A percentile compares a stretch with the other conserved stretches of the same genome.
Evolutionary conservation across 2,329 filamentous ascomycete species (phyloP).

Genomic region (Pestalotiopsis sp.): DNA sequence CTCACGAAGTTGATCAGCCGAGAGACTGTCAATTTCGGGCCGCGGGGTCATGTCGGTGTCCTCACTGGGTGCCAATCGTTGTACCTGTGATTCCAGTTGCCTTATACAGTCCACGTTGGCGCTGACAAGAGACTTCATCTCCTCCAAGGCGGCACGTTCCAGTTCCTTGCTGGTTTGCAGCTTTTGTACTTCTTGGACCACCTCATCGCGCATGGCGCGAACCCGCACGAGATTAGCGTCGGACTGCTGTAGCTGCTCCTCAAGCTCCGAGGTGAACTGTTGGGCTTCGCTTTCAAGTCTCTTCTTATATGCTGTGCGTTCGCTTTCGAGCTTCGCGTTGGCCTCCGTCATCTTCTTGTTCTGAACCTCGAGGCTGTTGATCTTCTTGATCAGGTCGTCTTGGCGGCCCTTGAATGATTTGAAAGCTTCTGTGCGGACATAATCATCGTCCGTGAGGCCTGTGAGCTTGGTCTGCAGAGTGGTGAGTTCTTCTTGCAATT

Average conservation of each 20-base stretch:
- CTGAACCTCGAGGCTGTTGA: slow-evolving; percentile 87
- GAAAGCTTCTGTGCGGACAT: slow-evolving; percentile 88
- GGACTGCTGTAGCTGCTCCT: slow-evolving; percentile 76
- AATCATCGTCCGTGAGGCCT: slow-evolving; percentile 86
- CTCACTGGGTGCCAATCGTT: slow-evolving; percentile 60
- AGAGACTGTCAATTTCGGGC: slow-evolving; percentile 57
- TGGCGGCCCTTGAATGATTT: slow-evolving; percentile 88
- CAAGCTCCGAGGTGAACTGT: slow-evolving; percentile 70
- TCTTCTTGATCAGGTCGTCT: slow-evolving; percentile 87
- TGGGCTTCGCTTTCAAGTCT: slow-evolving; percentile 82
- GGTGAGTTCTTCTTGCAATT: slow-evolving; percentile 76
- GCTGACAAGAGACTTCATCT: slow-evolving; percentile 76
- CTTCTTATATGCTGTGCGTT: slow-evolving; percentile 78
- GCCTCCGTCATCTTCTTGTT: slow-evolving; percentile 85
- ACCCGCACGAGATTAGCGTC: slow-evolving; percentile 87
- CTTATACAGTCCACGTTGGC: slow-evolving; percentile 80
- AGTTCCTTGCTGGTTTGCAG: slow-evolving; percentile 79
- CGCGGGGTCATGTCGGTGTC: slow-evolving; percentile 46
- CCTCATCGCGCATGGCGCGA: slow-evolving; percentile 79
- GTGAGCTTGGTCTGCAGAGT: slow-evolving; percentile 68
- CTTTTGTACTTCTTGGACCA: slow-evolving; percentile 77
- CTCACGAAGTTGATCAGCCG: slow-evolving; percentile 69
- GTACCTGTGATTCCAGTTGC: slow-evolving; percentile 79
- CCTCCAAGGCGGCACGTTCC: slow-evolving; percentile 66
- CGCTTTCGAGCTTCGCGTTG: slow-evolving; percentile 79